Evolutionary conservation across 2,329 filamentous ascomycete species (phyloP), one percentile per base, ranked within the genome.

Genomic region (Penicillium sp.): DNA sequence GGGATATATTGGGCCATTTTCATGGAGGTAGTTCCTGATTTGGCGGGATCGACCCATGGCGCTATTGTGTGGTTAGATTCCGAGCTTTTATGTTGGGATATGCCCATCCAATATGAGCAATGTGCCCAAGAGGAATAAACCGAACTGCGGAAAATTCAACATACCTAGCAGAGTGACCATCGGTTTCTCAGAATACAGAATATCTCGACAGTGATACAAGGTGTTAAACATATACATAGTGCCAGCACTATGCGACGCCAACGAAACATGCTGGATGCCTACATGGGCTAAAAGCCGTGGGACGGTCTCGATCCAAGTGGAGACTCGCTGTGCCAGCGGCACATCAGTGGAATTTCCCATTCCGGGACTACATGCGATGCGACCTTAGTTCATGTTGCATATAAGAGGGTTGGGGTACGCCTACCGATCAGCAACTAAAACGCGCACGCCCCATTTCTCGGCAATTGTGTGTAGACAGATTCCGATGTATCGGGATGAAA

Each of bases 151-250:
- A 2, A 25, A 38, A 15, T 7, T 2, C 12, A 23, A 35, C 55
- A 23, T 42, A 57, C 55, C 55, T 48, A 53, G 23, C 8, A 57
- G 10, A 2, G 29, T 36, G 4, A 33, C 42, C 6, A 19, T 15
- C 15, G 49, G 35, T 13, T 43, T 29, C 12, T 42, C 27, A 0
- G 55, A 49, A 43, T 47, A 17, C 58, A 79, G 67, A 21, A 79
- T 61, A 6, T 68, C 49, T 6, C 70, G 74, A 33, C 69, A 65
- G 8, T 69, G 61, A 33, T 63, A 63, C 19, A 81, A 58, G 13
- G 77, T 74, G 52, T 80, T 80, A 31, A 81, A 63, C 2, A 70
- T 61, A 59, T 78, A 80, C 1, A 79, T 67, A 1, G 76, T 75
- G 1, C 79, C 79, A 5, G 75, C 73, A 44, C 70, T 74, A 56